These are phyloP conservation scores for Vigna mungo DNA, from an alignment of 306 rosid species.

Conservation along the genomic window DNA sequence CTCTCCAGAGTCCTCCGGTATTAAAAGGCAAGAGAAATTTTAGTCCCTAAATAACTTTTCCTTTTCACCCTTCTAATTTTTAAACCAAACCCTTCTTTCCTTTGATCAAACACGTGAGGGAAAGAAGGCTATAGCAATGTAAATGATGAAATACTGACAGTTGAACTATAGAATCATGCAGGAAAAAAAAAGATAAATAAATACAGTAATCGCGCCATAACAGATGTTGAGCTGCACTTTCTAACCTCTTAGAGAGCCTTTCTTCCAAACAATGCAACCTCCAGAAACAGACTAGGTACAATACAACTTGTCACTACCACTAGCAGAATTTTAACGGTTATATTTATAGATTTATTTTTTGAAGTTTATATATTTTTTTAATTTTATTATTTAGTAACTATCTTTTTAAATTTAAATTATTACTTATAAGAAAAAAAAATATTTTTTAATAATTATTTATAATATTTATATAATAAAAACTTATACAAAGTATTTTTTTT, in stretches of 20 bases:
- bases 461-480: too few relatives aligned
- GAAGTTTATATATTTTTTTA: too few relatives aligned
- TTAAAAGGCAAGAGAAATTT: background rate
- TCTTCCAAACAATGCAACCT: background rate
- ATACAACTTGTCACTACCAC: too few relatives aligned
- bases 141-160: background rate
- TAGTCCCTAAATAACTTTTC: background rate
- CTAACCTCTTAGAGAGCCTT: background rate
- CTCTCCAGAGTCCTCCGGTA: background rate
- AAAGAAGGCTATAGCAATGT: conserved; percentile 3
- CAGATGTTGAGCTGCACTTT: background rate
- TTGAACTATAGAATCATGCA: background rate
- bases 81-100: background rate
- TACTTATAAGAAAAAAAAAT: too few relatives aligned
- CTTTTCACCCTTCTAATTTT: background rate
- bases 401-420: too few relatives aligned
- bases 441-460: too few relatives aligned
- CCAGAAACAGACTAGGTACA: too few relatives aligned
- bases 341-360: too few relatives aligned
- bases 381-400: too few relatives aligned
- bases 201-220: background rate
- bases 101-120: background rate
- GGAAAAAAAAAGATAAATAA: background rate
- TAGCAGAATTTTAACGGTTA: too few relatives aligned
- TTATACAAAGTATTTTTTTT: too few relatives aligned